Evolutionary conservation across 2,329 filamentous ascomycete species (phyloP).

Genomic region (Aspergillus piperis): DNA sequence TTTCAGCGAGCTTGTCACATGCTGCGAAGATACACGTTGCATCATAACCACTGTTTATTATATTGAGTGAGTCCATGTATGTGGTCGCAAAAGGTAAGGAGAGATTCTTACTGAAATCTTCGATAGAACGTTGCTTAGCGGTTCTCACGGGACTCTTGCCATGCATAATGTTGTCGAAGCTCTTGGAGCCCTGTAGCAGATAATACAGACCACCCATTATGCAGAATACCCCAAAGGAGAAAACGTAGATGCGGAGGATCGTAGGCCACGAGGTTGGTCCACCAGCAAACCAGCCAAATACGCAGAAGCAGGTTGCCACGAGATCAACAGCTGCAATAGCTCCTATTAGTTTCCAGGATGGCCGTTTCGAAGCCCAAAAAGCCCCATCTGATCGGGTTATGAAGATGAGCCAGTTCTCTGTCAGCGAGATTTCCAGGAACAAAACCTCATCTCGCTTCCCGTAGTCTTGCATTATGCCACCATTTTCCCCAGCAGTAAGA

Average conservation of each 20-base stretch:
- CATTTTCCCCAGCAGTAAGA: conserved; percentile 65
- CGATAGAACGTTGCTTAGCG: conserved; percentile 77
- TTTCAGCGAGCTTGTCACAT: conserved; percentile 67
- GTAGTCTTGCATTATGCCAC: conserved; percentile 87
- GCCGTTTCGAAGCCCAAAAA: conserved; percentile 72
- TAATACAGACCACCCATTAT: conserved; percentile 78
- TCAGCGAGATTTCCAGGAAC: conserved; percentile 87
- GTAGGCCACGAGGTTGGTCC: conserved; percentile 75
- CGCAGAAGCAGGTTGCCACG: conserved; percentile 78
- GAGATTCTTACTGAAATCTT: conserved; percentile 77
- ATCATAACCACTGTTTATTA: conserved; percentile 70
- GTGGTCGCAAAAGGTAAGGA: neutral
- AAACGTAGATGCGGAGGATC: conserved; percentile 86
- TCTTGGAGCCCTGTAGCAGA: conserved; percentile 75
- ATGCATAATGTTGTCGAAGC: conserved; percentile 92
- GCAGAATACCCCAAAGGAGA: conserved; percentile 87
- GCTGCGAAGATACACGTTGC: conserved; percentile 86
- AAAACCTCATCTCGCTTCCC: conserved; percentile 79
- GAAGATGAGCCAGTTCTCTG: conserved; percentile 96
- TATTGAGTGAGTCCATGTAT: conserved; percentile 49
- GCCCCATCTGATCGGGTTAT: conserved; percentile 91
- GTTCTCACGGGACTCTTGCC: conserved; percentile 76
- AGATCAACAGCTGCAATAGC: conserved; percentile 82
- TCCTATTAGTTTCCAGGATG: conserved; percentile 55
- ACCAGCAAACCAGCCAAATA: conserved; percentile 79